Evolutionary conservation across 352 stramenopile species (phyloP).

Genomic region (Globisporangium cederbergense): DNA sequence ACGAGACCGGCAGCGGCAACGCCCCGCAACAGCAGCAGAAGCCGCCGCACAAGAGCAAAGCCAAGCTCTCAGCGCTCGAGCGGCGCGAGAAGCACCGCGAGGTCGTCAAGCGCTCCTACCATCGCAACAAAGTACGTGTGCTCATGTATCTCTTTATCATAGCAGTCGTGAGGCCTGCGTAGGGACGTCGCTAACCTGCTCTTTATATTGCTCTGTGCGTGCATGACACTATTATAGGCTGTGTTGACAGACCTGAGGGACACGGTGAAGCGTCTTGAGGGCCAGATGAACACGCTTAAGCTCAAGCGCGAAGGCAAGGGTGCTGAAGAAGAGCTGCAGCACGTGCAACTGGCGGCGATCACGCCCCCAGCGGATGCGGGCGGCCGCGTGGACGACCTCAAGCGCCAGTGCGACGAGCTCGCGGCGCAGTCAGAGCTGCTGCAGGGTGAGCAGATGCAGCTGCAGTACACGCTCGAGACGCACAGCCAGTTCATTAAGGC

Average conservation of each 20-base stretch:
- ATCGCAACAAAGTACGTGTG: constrained; percentile 58
- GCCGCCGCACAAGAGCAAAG: constrained; percentile 5
- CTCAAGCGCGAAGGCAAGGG: constrained; percentile 4
- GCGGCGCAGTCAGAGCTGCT: constrained; percentile 39
- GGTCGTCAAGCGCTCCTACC: constrained; percentile 72
- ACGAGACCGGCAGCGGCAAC: constrained; percentile 1
- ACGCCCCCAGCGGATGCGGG: neutral
- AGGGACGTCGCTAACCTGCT: neutral
- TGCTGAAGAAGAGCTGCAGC: neutral
- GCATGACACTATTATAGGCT: constrained; percentile 21
- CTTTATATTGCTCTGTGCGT: neutral
- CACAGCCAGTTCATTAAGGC: constrained; percentile 39
- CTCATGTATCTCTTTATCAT: neutral
- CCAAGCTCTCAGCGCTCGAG: constrained; percentile 51
- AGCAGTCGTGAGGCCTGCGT: neutral
- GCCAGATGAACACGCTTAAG: constrained; percentile 37
- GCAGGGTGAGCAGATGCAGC: constrained; percentile 32
- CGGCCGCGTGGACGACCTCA: constrained; percentile 21
- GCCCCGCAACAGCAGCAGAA: neutral
- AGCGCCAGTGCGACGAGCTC: constrained; percentile 35
- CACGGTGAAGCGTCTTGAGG: constrained; percentile 53
- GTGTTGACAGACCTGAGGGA: constrained; percentile 46
- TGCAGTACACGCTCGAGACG: constrained; percentile 39
- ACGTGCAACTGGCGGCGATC: too few relatives aligned
- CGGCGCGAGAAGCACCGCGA: constrained; percentile 60